phyloP scores from a whole-genome alignment of 2,329 filamentous ascomycete genomes.

The Ophiostoma fasciatum region DNA sequence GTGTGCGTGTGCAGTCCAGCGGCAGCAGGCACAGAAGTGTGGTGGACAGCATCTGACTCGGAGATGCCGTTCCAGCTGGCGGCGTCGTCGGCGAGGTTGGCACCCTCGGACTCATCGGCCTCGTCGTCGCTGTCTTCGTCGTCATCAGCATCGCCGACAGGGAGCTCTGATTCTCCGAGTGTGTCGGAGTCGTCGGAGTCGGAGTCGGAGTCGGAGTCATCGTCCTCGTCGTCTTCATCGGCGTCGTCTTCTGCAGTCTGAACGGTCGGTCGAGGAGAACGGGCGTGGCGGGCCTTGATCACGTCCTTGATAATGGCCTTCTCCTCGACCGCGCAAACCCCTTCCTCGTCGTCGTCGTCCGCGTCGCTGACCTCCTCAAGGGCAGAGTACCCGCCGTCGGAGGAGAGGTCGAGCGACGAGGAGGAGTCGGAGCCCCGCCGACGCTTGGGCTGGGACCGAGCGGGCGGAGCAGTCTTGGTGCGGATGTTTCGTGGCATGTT shows the following conservation, averaged over 20 bases:
- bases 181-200: constrained; percentile 25
- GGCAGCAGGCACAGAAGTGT: constrained; percentile 2
- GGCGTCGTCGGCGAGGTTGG: constrained; percentile 34
- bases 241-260: constrained; percentile 25
- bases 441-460: constrained; percentile 29
- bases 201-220: constrained; percentile 22
- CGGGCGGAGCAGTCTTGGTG: constrained; percentile 26
- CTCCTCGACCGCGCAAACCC: constrained; percentile 67
- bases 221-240: constrained; percentile 22
- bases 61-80: constrained; percentile 30
- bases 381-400: constrained; percentile 57
- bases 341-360: constrained; percentile 63
- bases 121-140: constrained; percentile 23
- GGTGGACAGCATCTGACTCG: constrained; percentile 20
- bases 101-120: constrained; percentile 16
- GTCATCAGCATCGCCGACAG: constrained; percentile 25
- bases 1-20: no score
- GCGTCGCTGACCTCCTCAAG: constrained; percentile 70
- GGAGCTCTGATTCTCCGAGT: no score
- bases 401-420: constrained; percentile 43
- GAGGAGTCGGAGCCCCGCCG: constrained; percentile 37
- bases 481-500: constrained; percentile 40
- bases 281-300: constrained; percentile 21
- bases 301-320: constrained; percentile 47
- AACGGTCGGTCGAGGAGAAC: constrained; percentile 35